Evolutionary conservation across 2,329 filamentous ascomycete genomes (phyloP).

Genomic region (Massarina eburnea): DNA sequence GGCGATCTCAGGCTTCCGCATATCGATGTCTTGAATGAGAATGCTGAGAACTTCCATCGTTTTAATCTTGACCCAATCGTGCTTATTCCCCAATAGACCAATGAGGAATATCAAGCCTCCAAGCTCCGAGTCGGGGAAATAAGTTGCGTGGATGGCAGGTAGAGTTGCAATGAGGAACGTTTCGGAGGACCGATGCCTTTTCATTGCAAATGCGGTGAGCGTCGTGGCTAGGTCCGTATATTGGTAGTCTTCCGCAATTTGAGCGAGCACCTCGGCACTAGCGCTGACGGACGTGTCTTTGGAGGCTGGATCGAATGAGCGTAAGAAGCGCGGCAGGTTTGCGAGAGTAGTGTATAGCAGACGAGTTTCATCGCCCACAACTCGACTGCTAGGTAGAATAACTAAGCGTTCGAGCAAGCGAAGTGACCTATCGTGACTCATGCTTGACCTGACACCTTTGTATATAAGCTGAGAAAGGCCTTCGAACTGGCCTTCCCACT

Average conservation of each 20-base stretch:
- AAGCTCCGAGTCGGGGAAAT: conserved; percentile 81
- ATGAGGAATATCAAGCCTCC: conserved; percentile 86
- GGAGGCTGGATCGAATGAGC: conserved; percentile 69
- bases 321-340: conserved; percentile 85
- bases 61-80: conserved; percentile 87
- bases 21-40: conserved; percentile 86
- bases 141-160: conserved; percentile 72
- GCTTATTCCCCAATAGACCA: conserved; percentile 84
- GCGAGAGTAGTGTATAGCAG: conserved; percentile 85
- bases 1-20: conserved; percentile 86
- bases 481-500: conserved; percentile 88
- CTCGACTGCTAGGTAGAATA: conserved; percentile 72
- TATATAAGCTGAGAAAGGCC: conserved; percentile 84
- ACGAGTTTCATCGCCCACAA: conserved; percentile 80
- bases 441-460: conserved; percentile 86
- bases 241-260: conserved; percentile 72
- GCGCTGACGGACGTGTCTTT: conserved; percentile 53
- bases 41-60: conserved; percentile 87
- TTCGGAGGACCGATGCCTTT: conserved; percentile 65
- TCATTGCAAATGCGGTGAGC: conserved; percentile 69
- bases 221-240: conserved; percentile 67
- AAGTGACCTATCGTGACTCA: conserved; percentile 77
- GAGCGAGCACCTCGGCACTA: conserved; percentile 69
- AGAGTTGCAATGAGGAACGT: conserved; percentile 79
- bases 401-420: conserved; percentile 77